These are phyloP conservation scores for Macrophomina phaseolina DNA, from an alignment of 2,329 filamentous ascomycete genomes.

Conservation along the genomic window DNA sequence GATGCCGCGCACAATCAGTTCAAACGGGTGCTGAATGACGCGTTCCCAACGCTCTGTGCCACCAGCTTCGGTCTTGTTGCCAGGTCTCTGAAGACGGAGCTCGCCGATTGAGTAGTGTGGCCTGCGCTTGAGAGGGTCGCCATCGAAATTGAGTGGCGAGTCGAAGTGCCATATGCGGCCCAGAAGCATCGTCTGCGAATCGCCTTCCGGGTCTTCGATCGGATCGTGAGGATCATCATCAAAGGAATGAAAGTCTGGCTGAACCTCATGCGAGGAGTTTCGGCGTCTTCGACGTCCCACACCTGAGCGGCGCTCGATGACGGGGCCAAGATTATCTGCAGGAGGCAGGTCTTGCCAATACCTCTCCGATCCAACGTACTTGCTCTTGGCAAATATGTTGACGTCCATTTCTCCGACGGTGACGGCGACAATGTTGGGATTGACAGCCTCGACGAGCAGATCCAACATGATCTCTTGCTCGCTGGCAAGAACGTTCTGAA, in stretches of 20 bases:
- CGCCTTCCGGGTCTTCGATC: conserved; percentile 65
- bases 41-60: conserved; percentile 88
- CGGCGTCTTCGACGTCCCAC: background rate
- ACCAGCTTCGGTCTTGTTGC: conserved; percentile 83
- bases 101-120: conserved; percentile 78
- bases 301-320: background rate
- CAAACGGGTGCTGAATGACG: conserved; percentile 89
- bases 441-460: conserved; percentile 83
- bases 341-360: conserved; percentile 49
- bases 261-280: conserved; percentile 2
- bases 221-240: conserved; percentile 66
- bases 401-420: conserved; percentile 86
- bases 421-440: conserved; percentile 91
- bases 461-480: conserved; percentile 97
- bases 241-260: conserved; percentile 31
- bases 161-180: conserved; percentile 87
- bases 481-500: conserved; percentile 89
- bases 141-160: conserved; percentile 85
- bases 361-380: conserved; percentile 72
- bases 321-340: conserved; percentile 22
- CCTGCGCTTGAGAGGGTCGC: conserved; percentile 80
- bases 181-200: conserved; percentile 85
- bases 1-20: conserved; percentile 88
- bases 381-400: conserved; percentile 93
- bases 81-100: conserved; percentile 79